Evolutionary conservation across 2,329 filamentous ascomycete species (phyloP).

Genomic region (Neophaeococcomyces mojaviensis): DNA sequence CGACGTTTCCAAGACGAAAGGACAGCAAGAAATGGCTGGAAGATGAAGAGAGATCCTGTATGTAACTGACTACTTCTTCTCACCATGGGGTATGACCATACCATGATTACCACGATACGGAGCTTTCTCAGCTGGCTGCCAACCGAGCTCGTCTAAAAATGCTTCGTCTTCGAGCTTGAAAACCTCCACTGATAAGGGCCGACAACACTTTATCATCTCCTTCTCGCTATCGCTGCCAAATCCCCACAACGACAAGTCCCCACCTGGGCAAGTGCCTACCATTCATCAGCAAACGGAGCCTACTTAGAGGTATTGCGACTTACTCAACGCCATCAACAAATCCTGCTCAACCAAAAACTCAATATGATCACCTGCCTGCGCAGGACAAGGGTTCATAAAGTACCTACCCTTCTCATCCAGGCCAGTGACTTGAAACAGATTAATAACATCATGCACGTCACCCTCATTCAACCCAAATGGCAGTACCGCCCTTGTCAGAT

Average conservation of each 20-base stretch:
- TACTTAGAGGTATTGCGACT: not conserved
- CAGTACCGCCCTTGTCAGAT: conserved; percentile 64
- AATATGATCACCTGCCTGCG: conserved; percentile 47
- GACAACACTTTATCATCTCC: conserved; percentile 64
- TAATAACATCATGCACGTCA: conserved; percentile 78
- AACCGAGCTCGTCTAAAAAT: conserved; percentile 38
- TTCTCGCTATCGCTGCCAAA: conserved; percentile 54
- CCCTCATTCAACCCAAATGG: conserved; percentile 61
- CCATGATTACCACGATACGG: conserved; percentile 62
- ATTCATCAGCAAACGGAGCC: not conserved
- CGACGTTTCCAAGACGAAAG: conserved; percentile 32
- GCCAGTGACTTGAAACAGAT: conserved; percentile 78
- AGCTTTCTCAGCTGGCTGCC: conserved; percentile 55
- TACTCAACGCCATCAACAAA: conserved; percentile 52
- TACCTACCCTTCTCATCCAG: conserved; percentile 65
- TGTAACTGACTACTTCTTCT: conserved; percentile 14
- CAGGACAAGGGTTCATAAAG: conserved; percentile 56
- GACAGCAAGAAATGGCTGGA: conserved; percentile 38
- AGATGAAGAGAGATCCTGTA: not conserved
- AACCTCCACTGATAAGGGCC: conserved; percentile 67
- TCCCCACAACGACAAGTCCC: conserved; percentile 74
- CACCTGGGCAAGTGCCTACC: conserved; percentile 65
- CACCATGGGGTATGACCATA: conserved; percentile 43
- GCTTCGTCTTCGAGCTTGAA: conserved; percentile 51
- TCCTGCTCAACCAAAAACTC: conserved; percentile 78